Evolutionary conservation across 2,329 filamentous ascomycete genomes (phyloP), one percentile per base, ranked within the genome.

Genomic region (Podosphaera xanthii): DNA sequence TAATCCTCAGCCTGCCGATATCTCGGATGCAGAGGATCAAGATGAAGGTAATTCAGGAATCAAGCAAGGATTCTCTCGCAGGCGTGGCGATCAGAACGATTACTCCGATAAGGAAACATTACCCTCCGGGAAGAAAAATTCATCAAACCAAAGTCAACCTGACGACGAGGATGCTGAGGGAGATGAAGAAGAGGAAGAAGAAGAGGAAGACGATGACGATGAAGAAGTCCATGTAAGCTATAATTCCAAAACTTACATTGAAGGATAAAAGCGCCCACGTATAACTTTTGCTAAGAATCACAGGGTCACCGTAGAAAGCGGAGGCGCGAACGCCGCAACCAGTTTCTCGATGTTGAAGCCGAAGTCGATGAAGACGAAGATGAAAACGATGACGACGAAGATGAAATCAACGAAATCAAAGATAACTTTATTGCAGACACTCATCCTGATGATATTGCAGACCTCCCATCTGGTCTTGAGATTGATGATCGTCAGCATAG

Each of bases 311-410:
- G 87, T 60, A 80, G 85, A 66, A 97, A 97, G 72, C 86, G 90
- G 60, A 73, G 77, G 68, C 84, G 83, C 70, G 82, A 86, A 64
- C 79, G 79, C 63, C 81, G 87, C 63, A 87, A 87, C 66, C 83
- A 85, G 67, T 96, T 96, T 80, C 83, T 98, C 73, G 92, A 98
- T 81, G 87, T 91, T 68, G 92, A 98, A 76, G 92, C 92, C 70
- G 92, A 96, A 73, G 92, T 98, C 65, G 92, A 97, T 68, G 92
- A 86, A 61, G 83, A 94, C 63, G 89, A 94, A 66, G 89, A 95
- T 66, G 86, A 88, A 64, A 84, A 80, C 64, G 86, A 87, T 62
- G 88, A 94, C 63, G 88, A 94, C 58, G 91, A 96, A 65, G 88
- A 94, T 65, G 89, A 94, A 59, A 82, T 87, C 61, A 83, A 89